Evolutionary conservation across 2,329 filamentous ascomycete genomes (phyloP).

Genomic region (Beauveria sp.): DNA sequence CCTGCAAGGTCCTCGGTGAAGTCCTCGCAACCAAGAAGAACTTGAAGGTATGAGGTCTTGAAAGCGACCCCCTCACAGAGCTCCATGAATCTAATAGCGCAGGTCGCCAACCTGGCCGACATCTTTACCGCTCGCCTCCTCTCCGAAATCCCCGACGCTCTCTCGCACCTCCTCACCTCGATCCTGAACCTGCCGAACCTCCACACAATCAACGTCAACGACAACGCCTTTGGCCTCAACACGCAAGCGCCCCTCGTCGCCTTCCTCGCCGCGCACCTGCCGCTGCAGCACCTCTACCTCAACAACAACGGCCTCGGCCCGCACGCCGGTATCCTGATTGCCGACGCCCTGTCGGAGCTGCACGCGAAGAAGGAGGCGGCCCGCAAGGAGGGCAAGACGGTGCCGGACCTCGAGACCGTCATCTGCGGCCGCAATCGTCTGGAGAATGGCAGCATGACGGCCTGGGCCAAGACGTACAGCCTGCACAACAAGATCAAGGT

Average conservation of each 20-base stretch:
- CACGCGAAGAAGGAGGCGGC: slow-evolving; percentile 78
- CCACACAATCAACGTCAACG: slow-evolving; percentile 88
- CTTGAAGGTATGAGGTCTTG: slow-evolving; percentile 52
- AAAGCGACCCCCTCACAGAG: not conserved
- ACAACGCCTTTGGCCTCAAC: slow-evolving; percentile 96
- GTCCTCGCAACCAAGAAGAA: slow-evolving; percentile 78
- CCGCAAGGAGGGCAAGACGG: slow-evolving; percentile 60
- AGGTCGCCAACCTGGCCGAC: slow-evolving; percentile 85
- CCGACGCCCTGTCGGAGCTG: slow-evolving; percentile 75
- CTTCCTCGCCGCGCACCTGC: slow-evolving; percentile 81
- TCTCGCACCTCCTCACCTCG: slow-evolving; percentile 76
- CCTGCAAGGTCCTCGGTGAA: slow-evolving; percentile 76
- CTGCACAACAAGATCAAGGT: slow-evolving; percentile 75
- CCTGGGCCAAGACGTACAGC: slow-evolving; percentile 83
- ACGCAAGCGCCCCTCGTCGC: slow-evolving; percentile 87
- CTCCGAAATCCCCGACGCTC: slow-evolving; percentile 85
- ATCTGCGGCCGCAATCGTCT: slow-evolving; percentile 93
- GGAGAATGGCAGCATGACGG: slow-evolving; percentile 92
- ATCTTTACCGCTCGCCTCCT: slow-evolving; percentile 95
- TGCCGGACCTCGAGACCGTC: slow-evolving; percentile 87
- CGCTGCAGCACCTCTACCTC: slow-evolving; percentile 87
- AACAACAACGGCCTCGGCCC: slow-evolving; percentile 98
- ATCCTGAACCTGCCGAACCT: slow-evolving; percentile 81
- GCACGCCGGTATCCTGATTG: slow-evolving; percentile 80
- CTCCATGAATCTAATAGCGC: slow-evolving; percentile 4